These are phyloP conservation scores for Sporothrix phasma DNA, from an alignment of 2,329 filamentous ascomycete species.

Conservation along the genomic window DNA sequence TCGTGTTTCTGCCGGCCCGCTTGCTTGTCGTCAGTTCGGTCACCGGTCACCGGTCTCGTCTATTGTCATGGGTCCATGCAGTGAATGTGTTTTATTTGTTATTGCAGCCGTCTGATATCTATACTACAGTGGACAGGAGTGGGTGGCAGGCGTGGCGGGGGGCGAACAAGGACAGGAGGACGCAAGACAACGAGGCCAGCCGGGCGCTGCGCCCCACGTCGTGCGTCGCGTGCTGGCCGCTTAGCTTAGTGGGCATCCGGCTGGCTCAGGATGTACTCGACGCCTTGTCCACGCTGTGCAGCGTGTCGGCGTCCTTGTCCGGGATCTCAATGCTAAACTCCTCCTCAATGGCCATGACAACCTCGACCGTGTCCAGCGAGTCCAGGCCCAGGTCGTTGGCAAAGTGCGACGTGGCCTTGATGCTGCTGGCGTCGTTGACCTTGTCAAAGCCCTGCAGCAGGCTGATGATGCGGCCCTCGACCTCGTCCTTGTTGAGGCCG, in stretches of 20 bases:
- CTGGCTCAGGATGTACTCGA: slow-evolving; percentile 87
- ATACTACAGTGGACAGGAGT: too few species aligned
- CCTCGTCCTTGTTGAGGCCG: slow-evolving; percentile 56
- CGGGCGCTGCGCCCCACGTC: too few species aligned
- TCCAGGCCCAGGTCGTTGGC: slow-evolving; percentile 94
- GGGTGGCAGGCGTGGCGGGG: too few species aligned
- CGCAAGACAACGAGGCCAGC: too few species aligned
- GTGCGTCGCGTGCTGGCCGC: too few species aligned
- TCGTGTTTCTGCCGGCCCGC: too few species aligned
- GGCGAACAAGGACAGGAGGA: not conserved
- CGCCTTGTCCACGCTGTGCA: slow-evolving; percentile 91
- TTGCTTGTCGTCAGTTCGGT: too few species aligned
- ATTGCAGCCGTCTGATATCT: too few species aligned
- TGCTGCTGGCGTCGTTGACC: slow-evolving; percentile 66
- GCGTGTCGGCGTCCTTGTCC: slow-evolving; percentile 89
- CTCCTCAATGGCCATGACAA: slow-evolving; percentile 99
- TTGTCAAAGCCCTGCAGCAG: slow-evolving; percentile 96
- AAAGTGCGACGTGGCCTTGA: slow-evolving; percentile 79
- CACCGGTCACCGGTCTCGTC: too few species aligned
- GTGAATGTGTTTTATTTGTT: too few species aligned
- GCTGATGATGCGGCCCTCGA: slow-evolving; percentile 85
- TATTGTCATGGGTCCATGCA: too few species aligned
- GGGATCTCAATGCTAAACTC: slow-evolving; percentile 89
- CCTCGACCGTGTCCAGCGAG: slow-evolving; percentile 96
- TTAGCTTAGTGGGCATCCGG: slow-evolving; percentile 65